A percentile compares a stretch with the other conserved stretches of the same genome.
These are phyloP conservation scores for Kandelia obovata DNA, from an alignment of 345 rosid species.

Conservation along the genomic window DNA sequence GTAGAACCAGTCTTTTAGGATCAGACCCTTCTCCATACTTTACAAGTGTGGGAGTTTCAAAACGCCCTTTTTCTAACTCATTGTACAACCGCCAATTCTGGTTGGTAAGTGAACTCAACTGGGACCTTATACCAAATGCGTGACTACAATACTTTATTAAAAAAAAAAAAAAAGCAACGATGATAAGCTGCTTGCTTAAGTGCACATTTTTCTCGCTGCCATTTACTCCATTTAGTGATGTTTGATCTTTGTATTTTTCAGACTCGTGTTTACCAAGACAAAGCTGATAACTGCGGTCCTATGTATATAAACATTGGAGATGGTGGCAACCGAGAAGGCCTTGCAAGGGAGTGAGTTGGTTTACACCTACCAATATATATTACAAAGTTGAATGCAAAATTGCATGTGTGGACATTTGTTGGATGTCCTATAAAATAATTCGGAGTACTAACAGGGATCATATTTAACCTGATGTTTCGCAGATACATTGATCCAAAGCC, in stretches of 20 bases:
- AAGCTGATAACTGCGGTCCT: slow-evolving; percentile 53
- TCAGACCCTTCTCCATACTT: too few relatives aligned
- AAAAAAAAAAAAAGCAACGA: neutral
- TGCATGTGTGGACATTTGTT: neutral
- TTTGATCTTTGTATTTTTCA: neutral
- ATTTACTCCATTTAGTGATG: neutral
- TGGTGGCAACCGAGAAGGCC: slow-evolving; percentile 83
- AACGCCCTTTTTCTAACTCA: too few relatives aligned
- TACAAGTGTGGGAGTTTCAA: too few relatives aligned
- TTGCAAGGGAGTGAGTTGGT: slow-evolving; percentile 45
- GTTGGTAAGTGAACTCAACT: too few relatives aligned
- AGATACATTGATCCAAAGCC: slow-evolving; percentile 51
- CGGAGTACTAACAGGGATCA: neutral
- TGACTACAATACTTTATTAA: too few relatives aligned
- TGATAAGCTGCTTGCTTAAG: neutral
- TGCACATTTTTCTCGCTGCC: neutral
- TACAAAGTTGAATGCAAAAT: neutral
- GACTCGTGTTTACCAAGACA: slow-evolving; percentile 61
- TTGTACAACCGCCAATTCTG: too few relatives aligned
- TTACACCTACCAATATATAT: neutral
- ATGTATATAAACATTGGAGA: slow-evolving; percentile 66
- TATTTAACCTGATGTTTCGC: neutral
- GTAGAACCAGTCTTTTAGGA: too few relatives aligned
- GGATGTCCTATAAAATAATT: neutral
- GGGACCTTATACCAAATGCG: too few relatives aligned